These are phyloP conservation scores for Penstemon eatonii DNA, from an alignment of 257 asterid species.

Conservation along the genomic window DNA sequence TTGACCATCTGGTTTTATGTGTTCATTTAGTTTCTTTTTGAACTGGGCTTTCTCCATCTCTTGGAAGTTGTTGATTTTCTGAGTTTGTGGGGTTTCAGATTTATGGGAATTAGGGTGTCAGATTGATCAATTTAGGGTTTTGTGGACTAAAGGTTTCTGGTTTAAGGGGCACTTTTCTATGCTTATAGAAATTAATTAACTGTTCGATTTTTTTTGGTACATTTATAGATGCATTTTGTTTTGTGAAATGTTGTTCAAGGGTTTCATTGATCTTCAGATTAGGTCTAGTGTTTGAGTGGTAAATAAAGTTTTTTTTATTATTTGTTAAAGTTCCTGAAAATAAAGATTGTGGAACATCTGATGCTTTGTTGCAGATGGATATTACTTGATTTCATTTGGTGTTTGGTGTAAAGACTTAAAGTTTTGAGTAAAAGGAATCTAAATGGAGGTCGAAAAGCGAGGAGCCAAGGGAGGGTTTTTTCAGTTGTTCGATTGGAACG, in stretches of 20 bases:
- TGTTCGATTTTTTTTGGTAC: constrained; percentile 18
- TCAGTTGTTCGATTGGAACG: constrained; percentile 96
- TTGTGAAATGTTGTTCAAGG: constrained; percentile 22
- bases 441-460: constrained; percentile 90
- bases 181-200: constrained; percentile 7
- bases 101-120: constrained; percentile 27
- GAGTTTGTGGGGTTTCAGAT: constrained; percentile 10
- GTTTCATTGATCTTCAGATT: constrained; percentile 31
- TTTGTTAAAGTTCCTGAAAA: constrained; percentile 18
- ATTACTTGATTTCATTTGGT: constrained; percentile 33
- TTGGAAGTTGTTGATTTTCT: constrained; percentile 21
- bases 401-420: constrained; percentile 15
- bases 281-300: constrained; percentile 22
- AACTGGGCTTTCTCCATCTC: constrained; percentile 25
- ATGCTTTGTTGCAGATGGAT: constrained; percentile 40
- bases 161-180: constrained; percentile 12
- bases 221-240: constrained; percentile 25
- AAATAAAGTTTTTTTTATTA: constrained; percentile 11
- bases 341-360: constrained; percentile 16
- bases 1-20: constrained; percentile 29
- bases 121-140: constrained; percentile 29
- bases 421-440: constrained; percentile 22
- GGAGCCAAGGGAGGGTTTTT: constrained; percentile 79
- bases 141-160: constrained; percentile 7
- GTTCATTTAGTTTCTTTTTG: constrained; percentile 21